Conservation (phyloP, 495 filamentous ascomycete genomes). For the Penicillium egyptiacum region DNA sequence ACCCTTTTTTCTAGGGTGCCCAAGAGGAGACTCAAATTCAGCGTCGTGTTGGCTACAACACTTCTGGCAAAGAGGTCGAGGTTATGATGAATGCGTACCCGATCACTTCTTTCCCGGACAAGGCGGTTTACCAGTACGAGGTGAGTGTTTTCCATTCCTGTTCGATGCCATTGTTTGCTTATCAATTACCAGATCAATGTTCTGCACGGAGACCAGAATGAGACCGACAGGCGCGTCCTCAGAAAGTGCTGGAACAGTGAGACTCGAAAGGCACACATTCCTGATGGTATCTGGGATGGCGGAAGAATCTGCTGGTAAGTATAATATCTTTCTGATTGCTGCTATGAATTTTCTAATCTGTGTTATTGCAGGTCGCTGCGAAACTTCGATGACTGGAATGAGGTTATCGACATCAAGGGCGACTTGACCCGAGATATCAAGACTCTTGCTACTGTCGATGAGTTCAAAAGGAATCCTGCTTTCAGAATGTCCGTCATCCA, state of each 20-base stretch:
- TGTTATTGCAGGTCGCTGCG: constrained; percentile 34
- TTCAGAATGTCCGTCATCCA: constrained; percentile 59
- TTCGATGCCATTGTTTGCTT: background rate
- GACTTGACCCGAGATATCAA: constrained; percentile 4
- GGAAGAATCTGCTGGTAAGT: constrained; percentile 75
- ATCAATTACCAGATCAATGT: constrained; percentile 55
- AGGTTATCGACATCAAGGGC: constrained; percentile 4
- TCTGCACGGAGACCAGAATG: constrained; percentile 45
- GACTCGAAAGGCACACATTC: constrained; percentile 53
- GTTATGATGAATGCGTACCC: constrained; percentile 74
- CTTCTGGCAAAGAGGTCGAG: constrained; percentile 54
- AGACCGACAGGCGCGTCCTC: constrained; percentile 30
- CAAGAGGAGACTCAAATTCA: background rate
- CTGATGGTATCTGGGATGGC: constrained; percentile 72
- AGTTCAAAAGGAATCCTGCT: constrained; percentile 22
- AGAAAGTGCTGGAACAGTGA: constrained; percentile 72
- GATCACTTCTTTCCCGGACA: constrained; percentile 53
- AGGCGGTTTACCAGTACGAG: constrained; percentile 77
- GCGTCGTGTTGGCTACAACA: constrained; percentile 47
- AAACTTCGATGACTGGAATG: constrained; percentile 33
- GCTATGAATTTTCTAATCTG: constrained; percentile 8
- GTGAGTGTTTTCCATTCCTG: constrained; percentile 52
- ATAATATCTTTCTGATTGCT: background rate
- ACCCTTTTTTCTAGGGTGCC: background rate
- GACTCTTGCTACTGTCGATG: background rate